Evolutionary conservation across 257 asterid species (phyloP), one percentile per base, ranked within the genome.

Genomic region (Ajuga chamaepitys): DNA sequence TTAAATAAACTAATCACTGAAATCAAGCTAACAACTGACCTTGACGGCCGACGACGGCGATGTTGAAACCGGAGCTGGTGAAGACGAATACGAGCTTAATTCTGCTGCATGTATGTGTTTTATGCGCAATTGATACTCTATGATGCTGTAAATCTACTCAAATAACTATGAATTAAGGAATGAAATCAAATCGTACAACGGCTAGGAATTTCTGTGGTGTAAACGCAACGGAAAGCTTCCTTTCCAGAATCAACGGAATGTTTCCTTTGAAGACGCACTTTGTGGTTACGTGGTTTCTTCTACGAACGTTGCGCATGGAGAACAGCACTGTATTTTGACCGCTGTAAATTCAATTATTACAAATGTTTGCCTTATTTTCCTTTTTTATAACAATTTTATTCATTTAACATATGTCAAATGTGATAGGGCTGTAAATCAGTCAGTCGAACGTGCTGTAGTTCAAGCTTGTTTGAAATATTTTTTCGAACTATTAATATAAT

Each of bases 271-370:
- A 17, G 55, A 11, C 51, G 66, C 14, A 22, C 9, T 30, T 16
- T 14, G 68, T 10, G 9, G 30, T 51, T 64, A 47, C 58, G 21
- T 13, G 47, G 46, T 24, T 1, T 28, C 9, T 8, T 21, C 9
- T 12, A 34, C 64, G 60, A 46, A 13, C 26, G 30, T 35, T 58
- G 58, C 66, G 74, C 74, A 68, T 68, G 74, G 35, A 47, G 47
- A 34, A 68, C 54, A 68, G 67, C 26, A 40, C 50, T n/a, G n/a
- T n/a, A n/a, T n/a, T n/a, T n/a, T n/a, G n/a, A n/a, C n/a, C n/a
- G n/a, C n/a, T n/a, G n/a, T n/a, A n/a, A n/a, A n/a, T n/a, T n/a
- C n/a, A n/a, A n/a, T n/a, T n/a, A n/a, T n/a, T n/a, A n/a, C n/a
- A n/a, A n/a, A n/a, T n/a, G n/a, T n/a, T n/a, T n/a, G n/a, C n/a